Evolutionary conservation across 169 alveolate genomes (phyloP).

Genomic region (Plasmodium vivax): DNA sequence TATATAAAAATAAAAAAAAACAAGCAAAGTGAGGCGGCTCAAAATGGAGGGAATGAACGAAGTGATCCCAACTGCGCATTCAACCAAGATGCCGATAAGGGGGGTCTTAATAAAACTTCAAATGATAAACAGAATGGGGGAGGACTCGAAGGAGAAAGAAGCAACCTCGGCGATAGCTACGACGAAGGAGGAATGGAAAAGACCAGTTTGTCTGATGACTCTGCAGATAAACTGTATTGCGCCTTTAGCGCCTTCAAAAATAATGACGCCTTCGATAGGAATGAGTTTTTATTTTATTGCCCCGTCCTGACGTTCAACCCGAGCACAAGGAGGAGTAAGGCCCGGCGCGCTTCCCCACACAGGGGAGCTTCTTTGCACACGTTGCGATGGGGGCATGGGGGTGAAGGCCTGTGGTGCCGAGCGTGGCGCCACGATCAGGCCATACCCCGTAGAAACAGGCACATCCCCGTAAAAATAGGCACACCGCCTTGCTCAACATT

Average conservation of each 20-base stretch:
- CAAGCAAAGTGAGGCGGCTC: background rate
- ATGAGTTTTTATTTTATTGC: conserved; percentile 37
- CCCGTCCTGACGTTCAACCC: conserved; percentile 51
- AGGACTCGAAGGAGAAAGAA: background rate
- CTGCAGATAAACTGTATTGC: background rate
- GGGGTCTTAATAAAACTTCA: conserved; percentile 8
- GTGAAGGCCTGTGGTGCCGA: background rate
- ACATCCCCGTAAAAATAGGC: background rate
- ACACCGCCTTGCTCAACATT: background rate
- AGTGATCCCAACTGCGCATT: background rate
- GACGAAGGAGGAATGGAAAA: background rate
- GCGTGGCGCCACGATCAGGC: background rate
- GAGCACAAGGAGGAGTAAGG: conserved; percentile 9
- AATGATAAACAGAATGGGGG: background rate
- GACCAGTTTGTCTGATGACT: background rate
- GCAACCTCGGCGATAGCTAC: background rate
- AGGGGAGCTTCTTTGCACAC: background rate
- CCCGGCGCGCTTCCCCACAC: background rate
- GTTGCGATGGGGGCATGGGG: background rate
- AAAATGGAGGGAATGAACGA: background rate
- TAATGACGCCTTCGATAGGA: conserved; percentile 14
- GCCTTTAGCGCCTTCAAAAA: conserved; percentile 29
- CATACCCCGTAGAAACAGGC: background rate
- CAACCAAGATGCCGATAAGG: background rate
- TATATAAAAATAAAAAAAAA: conserved; percentile 44